Conservation (phyloP, 768 basidiomycete genomes). For the Trametes sanguinea region DNA sequence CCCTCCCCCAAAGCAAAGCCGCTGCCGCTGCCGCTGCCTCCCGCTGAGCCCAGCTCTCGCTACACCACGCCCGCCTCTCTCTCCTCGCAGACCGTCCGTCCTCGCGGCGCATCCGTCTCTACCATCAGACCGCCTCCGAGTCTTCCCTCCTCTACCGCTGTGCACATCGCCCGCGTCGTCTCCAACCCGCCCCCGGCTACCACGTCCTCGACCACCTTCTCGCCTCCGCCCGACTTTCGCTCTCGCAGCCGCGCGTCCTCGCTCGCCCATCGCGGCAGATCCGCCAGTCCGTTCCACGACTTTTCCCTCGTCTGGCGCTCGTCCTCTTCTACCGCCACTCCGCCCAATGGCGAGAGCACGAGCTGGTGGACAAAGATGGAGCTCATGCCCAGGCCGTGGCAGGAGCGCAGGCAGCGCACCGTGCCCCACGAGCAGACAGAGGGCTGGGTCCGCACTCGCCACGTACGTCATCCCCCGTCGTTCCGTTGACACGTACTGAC, state of each 20-base stretch:
- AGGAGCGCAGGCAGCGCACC: constrained; percentile 27
- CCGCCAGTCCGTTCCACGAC: constrained; percentile 23
- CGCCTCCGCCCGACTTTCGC: constrained; percentile 11
- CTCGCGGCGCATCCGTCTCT: constrained; percentile 24
- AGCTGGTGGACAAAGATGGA: constrained; percentile 29
- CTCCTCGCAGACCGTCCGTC: constrained; percentile 1
- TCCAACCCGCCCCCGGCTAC: constrained; percentile 9
- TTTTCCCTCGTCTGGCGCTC: constrained; percentile 21
- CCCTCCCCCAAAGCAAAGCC: neutral
- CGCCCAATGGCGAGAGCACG: constrained; percentile 25
- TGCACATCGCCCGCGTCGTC: constrained; percentile 16
- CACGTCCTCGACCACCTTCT: constrained; percentile 11
- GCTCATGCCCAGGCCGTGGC: constrained; percentile 30
- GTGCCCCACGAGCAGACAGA: constrained; percentile 33
- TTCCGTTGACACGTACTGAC: neutral
- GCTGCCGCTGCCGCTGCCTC: neutral
- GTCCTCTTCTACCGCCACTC: constrained; percentile 13
- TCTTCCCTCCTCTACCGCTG: constrained; percentile 19
- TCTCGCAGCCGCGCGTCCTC: constrained; percentile 21
- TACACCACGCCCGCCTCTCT: constrained; percentile 7
- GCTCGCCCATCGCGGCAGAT: constrained; percentile 12
- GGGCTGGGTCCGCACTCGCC: constrained; percentile 31
- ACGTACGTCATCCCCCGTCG: constrained; percentile 20
- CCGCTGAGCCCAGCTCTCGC: constrained; percentile 2
- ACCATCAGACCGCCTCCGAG: constrained; percentile 24